Base-by-base conservation (phyloP, 345 rosid genomes). In the Diplotaxis tenuifolia region DNA sequence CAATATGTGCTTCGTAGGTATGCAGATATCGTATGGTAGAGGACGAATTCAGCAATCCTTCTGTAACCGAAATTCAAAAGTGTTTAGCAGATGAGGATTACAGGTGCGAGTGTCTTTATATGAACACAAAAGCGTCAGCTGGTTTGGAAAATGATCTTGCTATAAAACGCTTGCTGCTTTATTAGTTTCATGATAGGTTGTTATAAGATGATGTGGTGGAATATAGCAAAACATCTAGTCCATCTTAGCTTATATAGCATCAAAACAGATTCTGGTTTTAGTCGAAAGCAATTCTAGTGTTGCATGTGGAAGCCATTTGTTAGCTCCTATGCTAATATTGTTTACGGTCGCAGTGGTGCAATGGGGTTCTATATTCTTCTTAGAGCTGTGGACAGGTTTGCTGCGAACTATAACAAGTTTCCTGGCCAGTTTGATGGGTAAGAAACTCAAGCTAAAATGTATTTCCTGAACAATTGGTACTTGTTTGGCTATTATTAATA, bases 371-470 rank as follows among this genome's bases (percentile, higher is more conserved):
- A 89, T 73, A 82, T 91, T 77, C 89, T 89, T 80, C 94, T 95
- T 70, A 86, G 94, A 84, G 97, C 98, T 28, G 97, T 81, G 34
- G 98, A 92, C 76, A 87, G 91, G 31, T 90, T 87, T 76, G 82
- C 91, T 77, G 87, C 96, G 77, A 95, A 92, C 75, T 92, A 85
- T 71, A 95, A 92, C 84, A 85, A 86, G 78, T 88, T 87, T 79
- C 99, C 98, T 21, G 98, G 98, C 66, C 89, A 92, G 78, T 90
- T 92, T 80, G 96, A 92, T 68, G 97, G 97, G 99, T 92, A 87
- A 80, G 70, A 75, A 65, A 70, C 53, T 47, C 50, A 65, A 50
- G 50, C 38, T 65, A 29, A 29, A 27, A 58, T 47, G 45, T 15
- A 42, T 25, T 29, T 4, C 63, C 60, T 36, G 34, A 66, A 75